Evolutionary conservation across 495 filamentous ascomycete species (phyloP), one percentile per base, ranked within the genome.

Genomic region (Trichoderma asperelloides): DNA sequence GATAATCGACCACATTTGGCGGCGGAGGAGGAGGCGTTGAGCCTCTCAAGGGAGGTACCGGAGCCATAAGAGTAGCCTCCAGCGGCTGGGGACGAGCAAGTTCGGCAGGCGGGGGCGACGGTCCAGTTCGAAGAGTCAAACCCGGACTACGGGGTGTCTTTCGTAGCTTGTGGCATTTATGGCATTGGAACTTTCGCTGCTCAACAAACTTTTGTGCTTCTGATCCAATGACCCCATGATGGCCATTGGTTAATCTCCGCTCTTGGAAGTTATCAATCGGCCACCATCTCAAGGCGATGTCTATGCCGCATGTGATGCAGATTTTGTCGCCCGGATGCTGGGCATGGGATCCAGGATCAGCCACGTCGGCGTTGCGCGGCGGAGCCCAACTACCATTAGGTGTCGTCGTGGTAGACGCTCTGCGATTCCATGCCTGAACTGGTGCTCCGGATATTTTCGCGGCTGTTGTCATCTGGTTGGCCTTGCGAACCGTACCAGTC

Each of bases 401-500:
- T 9, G 70, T 57, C 6, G 70, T 71, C 1, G 73, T 74, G 1
- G 76, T 76, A 18, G 81, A 81, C 18, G 73, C 71, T 63, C 80
- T 78, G 37, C 80, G 73, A 64, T 78, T 78, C 37, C 65, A 67
- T 5, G 71, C 33, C 47, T 71, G 72, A 11, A 63, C 63, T 8
- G 75, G 68, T 0, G 66, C 68, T n/a, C 70, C 64, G 8, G 78
- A 77, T 65, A 75, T 74, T 70, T 78, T 81, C 8, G 76, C 78
- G 15, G 75, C 75, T 25, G 80, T 66, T 21, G 76, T 77, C 66
- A 79, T 78, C 49, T 81, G 71, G 67, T 80, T 82, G 25, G 96
- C 94, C 73, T 96, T 97, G 25, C 95, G 88, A 51, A 93, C 89
- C 21, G 95, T 97, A 25, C 94, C 94, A 9, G 93, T 97, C 65